These are phyloP conservation scores for Aspergillus carbonarius DNA, from an alignment of 2,329 filamentous ascomycete genomes.

Conservation along the genomic window DNA sequence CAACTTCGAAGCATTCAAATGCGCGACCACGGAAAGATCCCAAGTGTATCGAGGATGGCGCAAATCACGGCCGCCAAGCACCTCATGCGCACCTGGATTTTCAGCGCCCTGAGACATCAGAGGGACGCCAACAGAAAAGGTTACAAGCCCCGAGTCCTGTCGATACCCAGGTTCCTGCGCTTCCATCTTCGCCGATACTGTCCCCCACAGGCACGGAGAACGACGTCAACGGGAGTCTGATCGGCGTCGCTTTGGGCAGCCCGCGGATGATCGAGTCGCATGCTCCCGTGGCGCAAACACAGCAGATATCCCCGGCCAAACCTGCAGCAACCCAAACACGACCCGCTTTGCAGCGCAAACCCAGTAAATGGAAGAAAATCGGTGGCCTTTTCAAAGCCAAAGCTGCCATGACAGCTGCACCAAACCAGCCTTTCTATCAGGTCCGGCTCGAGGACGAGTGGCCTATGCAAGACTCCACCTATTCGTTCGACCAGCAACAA, in stretches of 20 bases:
- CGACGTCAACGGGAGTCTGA: slow-evolving; percentile 48
- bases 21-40: slow-evolving; percentile 33
- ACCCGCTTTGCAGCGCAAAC: slow-evolving; percentile 30
- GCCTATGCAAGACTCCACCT: slow-evolving; percentile 21
- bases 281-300: slow-evolving; percentile 15
- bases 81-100: slow-evolving; percentile 17
- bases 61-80: slow-evolving; percentile 11
- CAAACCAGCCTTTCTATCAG: slow-evolving; percentile 31
- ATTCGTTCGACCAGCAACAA: slow-evolving; percentile 20
- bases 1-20: slow-evolving; percentile 34
- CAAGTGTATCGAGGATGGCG: slow-evolving; percentile 15
- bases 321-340: slow-evolving; percentile 13
- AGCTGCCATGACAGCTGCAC: slow-evolving; percentile 23
- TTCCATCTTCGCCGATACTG: slow-evolving; percentile 24
- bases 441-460: slow-evolving; percentile 23
- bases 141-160: slow-evolving; percentile 32
- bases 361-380: slow-evolving; percentile 50
- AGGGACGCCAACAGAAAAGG: slow-evolving; percentile 16
- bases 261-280: slow-evolving; percentile 47
- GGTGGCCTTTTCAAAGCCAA: slow-evolving; percentile 45
- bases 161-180: slow-evolving; percentile 15
- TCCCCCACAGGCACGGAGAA: slow-evolving; percentile 15
- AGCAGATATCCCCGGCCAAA: slow-evolving; percentile 14
- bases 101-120: slow-evolving; percentile 22
- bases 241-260: slow-evolving; percentile 74